Evolutionary conservation across 257 asterid genomes (phyloP).

Genomic region (Plantago major): DNA sequence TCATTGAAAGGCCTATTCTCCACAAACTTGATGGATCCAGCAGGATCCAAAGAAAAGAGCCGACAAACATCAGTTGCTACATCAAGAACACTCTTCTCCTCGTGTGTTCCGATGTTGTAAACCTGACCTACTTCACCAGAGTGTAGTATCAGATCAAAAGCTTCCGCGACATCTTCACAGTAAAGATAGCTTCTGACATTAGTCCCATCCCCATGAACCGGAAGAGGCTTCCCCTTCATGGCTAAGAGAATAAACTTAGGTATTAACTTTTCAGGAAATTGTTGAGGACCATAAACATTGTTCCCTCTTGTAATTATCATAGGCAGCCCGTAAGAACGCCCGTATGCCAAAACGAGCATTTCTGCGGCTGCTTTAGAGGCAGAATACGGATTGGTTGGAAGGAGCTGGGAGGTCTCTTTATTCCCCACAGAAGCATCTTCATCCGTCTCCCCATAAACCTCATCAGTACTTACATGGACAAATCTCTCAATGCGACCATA

Average conservation of each 20-base stretch:
- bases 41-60: slow-evolving; percentile 47
- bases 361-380: slow-evolving; percentile 77
- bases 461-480: slow-evolving; percentile 69
- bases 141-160: slow-evolving; percentile 61
- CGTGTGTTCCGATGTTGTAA: slow-evolving; percentile 59
- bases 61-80: slow-evolving; percentile 60
- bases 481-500: slow-evolving; percentile 61
- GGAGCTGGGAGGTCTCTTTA: slow-evolving; percentile 65
- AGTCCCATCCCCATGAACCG: slow-evolving; percentile 66
- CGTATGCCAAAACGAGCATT: slow-evolving; percentile 79
- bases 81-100: slow-evolving; percentile 58
- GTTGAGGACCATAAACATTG: slow-evolving; percentile 71
- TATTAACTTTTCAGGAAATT: slow-evolving; percentile 67
- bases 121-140: slow-evolving; percentile 69
- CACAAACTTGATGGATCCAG: slow-evolving; percentile 51
- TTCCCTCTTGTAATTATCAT: slow-evolving; percentile 68
- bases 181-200: slow-evolving; percentile 67
- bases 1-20: slow-evolving; percentile 77
- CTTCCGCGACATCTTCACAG: slow-evolving; percentile 76
- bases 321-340: slow-evolving; percentile 62
- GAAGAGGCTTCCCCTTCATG: slow-evolving; percentile 59
- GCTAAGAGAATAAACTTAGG: slow-evolving; percentile 70
- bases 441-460: slow-evolving; percentile 70
- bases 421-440: slow-evolving; percentile 71
- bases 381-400: slow-evolving; percentile 65